A percentile compares a stretch with the other conserved stretches of the same genome.
phyloP scores from a whole-genome alignment of 768 basidiomycete genomes.

The Leccinum obscurum region DNA sequence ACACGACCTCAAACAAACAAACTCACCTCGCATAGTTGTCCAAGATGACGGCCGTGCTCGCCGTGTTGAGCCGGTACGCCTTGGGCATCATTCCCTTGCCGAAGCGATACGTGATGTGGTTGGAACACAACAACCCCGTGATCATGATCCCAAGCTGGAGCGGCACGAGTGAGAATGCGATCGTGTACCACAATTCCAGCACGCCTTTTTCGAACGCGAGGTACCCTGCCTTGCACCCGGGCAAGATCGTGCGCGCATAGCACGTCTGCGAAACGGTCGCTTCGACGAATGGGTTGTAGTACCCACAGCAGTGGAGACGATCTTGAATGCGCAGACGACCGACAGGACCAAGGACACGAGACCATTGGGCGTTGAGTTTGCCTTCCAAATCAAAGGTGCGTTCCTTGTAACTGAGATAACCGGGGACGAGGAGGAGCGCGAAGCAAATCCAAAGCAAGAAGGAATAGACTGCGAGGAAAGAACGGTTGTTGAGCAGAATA shows the following conservation, averaged over 20 bases:
- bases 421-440: slow-evolving; percentile 67
- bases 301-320: slow-evolving; percentile 76
- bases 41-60: slow-evolving; percentile 80
- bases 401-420: slow-evolving; percentile 77
- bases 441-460: slow-evolving; percentile 75
- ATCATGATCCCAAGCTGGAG: slow-evolving; percentile 65
- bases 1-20: background rate
- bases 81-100: slow-evolving; percentile 89
- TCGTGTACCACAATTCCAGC: slow-evolving; percentile 64
- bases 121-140: slow-evolving; percentile 66
- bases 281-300: slow-evolving; percentile 77
- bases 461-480: slow-evolving; percentile 75
- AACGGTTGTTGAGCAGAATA: slow-evolving; percentile 79
- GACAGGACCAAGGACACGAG: slow-evolving; percentile 52
- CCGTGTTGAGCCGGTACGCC: slow-evolving; percentile 72
- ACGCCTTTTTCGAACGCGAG: slow-evolving; percentile 55
- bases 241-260: slow-evolving; percentile 67
- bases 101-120: slow-evolving; percentile 85
- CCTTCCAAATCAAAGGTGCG: slow-evolving; percentile 78
- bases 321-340: slow-evolving; percentile 74
- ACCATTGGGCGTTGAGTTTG: slow-evolving; percentile 80
- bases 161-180: slow-evolving; percentile 66
- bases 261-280: slow-evolving; percentile 75
- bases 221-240: slow-evolving; percentile 72
- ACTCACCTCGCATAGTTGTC: slow-evolving; percentile 76